Evolutionary conservation across 192 early-diverging fungal species (phyloP).

Genomic region (Coemansia sp.): DNA sequence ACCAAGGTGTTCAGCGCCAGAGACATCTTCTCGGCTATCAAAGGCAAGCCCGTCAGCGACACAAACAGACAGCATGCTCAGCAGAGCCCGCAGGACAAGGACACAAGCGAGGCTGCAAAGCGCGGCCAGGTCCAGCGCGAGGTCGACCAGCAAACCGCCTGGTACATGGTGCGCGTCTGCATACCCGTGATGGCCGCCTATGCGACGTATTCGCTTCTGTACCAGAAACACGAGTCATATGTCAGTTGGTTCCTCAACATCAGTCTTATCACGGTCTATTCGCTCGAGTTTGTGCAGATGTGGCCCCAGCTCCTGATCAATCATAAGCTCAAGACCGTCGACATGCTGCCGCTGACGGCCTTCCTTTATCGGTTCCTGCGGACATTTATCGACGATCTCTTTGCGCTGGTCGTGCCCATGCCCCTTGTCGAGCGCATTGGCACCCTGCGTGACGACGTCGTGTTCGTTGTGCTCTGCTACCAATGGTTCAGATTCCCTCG

Average conservation of each 20-base stretch:
- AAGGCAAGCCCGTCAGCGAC: not conserved
- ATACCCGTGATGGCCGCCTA: slow-evolving; percentile 51
- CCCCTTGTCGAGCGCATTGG: slow-evolving; percentile 56
- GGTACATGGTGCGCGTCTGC: slow-evolving; percentile 52
- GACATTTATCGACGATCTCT: slow-evolving; percentile 61
- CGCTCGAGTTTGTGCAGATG: slow-evolving; percentile 60
- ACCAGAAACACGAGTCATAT: slow-evolving; percentile 49
- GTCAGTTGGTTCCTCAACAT: slow-evolving; percentile 55
- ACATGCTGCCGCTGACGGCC: slow-evolving; percentile 56
- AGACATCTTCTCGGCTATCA: slow-evolving; percentile 15
- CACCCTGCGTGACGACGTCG: slow-evolving; percentile 56
- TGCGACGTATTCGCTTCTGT: slow-evolving; percentile 53
- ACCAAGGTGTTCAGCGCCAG: slow-evolving; percentile 35
- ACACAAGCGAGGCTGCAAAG: not conserved
- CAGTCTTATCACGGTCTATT: slow-evolving; percentile 55
- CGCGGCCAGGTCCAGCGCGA: slow-evolving; percentile 38
- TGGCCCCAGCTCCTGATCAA: slow-evolving; percentile 61
- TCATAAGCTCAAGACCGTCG: slow-evolving; percentile 56
- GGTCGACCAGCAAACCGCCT: slow-evolving; percentile 51
- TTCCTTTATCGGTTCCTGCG: slow-evolving; percentile 57
- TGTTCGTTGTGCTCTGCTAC: slow-evolving; percentile 56
- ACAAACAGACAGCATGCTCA: not conserved
- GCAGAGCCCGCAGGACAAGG: not conserved
- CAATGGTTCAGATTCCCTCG: slow-evolving; percentile 54
- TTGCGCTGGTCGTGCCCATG: slow-evolving; percentile 61